A percentile compares a stretch with the other conserved stretches of the same genome.
Evolutionary conservation across 768 basidiomycete genomes (phyloP).

Genomic region (Vararia minispora): DNA sequence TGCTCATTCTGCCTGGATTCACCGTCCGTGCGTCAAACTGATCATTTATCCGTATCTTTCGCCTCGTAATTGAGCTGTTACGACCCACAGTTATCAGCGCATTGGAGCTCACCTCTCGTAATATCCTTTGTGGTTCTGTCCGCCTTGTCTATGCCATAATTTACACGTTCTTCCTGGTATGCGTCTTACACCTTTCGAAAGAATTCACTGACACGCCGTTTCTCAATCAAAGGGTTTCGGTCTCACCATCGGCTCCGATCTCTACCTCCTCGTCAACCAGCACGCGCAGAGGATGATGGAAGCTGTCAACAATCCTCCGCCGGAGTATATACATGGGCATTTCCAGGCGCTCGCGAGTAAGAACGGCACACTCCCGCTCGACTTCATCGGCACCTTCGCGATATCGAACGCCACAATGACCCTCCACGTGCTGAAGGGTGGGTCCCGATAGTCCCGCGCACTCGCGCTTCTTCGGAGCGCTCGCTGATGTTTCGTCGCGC

Average conservation of each 20-base stretch:
- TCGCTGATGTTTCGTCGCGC: neutral
- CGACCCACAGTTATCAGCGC: constrained; percentile 52
- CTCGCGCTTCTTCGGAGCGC: neutral
- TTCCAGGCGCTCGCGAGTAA: constrained; percentile 30
- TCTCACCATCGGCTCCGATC: constrained; percentile 72
- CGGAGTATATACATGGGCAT: constrained; percentile 35
- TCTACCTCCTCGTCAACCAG: constrained; percentile 62
- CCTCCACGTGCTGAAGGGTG: constrained; percentile 20
- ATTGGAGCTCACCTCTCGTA: constrained; percentile 71
- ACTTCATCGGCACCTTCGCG: constrained; percentile 19
- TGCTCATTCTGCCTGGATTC: constrained; percentile 85
- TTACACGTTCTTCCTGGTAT: constrained; percentile 70
- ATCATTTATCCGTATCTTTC: neutral
- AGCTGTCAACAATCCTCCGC: constrained; percentile 19
- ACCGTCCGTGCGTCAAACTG: constrained; percentile 48
- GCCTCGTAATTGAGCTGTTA: constrained; percentile 1
- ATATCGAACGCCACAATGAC: constrained; percentile 20
- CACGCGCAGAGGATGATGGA: constrained; percentile 32
- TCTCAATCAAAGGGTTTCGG: constrained; percentile 57
- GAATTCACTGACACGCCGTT: neutral
- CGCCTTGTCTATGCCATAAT: constrained; percentile 81
- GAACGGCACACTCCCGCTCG: constrained; percentile 15
- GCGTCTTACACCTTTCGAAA: constrained; percentile 9
- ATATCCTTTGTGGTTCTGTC: constrained; percentile 72
- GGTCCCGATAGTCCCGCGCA: neutral